phyloP scores from a whole-genome alignment of 75 land plant species.

The Gnetum montanum region DNA sequence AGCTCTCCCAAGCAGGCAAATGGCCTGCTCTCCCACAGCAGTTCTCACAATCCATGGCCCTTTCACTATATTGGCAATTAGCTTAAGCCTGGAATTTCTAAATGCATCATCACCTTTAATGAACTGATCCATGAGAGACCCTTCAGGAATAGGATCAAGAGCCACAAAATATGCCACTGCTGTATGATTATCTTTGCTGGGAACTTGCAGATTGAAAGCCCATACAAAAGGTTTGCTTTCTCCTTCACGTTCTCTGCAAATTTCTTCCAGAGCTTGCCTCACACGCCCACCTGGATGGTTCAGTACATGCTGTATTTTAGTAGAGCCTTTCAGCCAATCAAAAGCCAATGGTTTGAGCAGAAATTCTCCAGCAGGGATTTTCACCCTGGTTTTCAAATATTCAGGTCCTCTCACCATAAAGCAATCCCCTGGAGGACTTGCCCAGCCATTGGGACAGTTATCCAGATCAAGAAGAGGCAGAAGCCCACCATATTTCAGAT shows the following conservation, averaged over 20 bases:
- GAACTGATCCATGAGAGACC: constrained; percentile 68
- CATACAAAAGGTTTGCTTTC: constrained; percentile 67
- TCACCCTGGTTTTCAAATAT: constrained; percentile 59
- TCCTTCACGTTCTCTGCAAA: constrained; percentile 12
- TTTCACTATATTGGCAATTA: constrained; percentile 90
- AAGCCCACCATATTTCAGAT: constrained; percentile 56
- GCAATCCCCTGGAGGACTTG: constrained; percentile 69
- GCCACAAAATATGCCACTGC: constrained; percentile 74
- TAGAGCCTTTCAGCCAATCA: constrained; percentile 83
- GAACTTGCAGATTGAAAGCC: constrained; percentile 93
- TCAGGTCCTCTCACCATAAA: constrained; percentile 90
- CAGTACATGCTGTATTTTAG: constrained; percentile 56
- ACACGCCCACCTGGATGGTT: constrained; percentile 60
- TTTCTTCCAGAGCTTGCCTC: constrained; percentile 45
- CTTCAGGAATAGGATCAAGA: constrained; percentile 46
- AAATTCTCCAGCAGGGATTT: constrained; percentile 71
- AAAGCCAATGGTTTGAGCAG: constrained; percentile 83
- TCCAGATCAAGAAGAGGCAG: constrained; percentile 61
- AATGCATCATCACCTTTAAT: constrained; percentile 76
- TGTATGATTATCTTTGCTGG: constrained; percentile 84
- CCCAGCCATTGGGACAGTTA: constrained; percentile 79
- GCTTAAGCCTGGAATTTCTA: constrained; percentile 76
- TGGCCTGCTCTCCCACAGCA: constrained; percentile 98
- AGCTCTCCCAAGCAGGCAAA: constrained; percentile 80
- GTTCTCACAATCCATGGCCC: constrained; percentile 98